Percentiles rank a stretch among this genome's conserved stretches.
phyloP scores from a whole-genome alignment of 2,329 filamentous ascomycete species.

The Xylaria sp. region DNA sequence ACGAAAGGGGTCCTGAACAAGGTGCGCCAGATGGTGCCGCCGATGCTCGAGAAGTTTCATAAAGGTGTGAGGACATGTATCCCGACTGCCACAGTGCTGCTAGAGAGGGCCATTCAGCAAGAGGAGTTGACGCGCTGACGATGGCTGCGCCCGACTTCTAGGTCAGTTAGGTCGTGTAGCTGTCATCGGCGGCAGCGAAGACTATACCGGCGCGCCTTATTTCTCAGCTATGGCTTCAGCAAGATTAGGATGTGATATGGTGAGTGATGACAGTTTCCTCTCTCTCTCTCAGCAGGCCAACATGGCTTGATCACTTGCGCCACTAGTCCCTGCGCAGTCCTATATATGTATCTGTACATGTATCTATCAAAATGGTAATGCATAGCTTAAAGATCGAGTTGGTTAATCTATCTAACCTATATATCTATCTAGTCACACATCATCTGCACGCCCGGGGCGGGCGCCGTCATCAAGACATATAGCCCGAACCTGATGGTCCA shows the following conservation, averaged over 20 bases:
- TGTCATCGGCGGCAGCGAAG: conserved; percentile 93
- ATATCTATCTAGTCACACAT: conserved; percentile 80
- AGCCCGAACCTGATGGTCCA: conserved; percentile 99
- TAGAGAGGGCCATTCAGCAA: neutral
- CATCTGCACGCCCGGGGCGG: conserved; percentile 92
- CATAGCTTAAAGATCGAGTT: neutral
- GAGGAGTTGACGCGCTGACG: conserved; percentile 32
- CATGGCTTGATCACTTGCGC: neutral
- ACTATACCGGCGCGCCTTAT: conserved; percentile 97
- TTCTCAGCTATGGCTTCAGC: conserved; percentile 98
- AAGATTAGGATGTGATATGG: conserved; percentile 89
- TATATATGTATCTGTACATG: neutral
- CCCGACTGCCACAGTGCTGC: neutral
- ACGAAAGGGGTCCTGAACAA: conserved; percentile 82
- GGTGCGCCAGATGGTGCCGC: conserved; percentile 90
- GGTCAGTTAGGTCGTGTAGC: conserved; percentile 92
- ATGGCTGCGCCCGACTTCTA: conserved; percentile 52
- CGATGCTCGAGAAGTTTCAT: conserved; percentile 94
- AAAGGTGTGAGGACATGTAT: conserved; percentile 72
- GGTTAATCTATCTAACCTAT: conserved; percentile 49
- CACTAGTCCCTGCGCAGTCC: neutral
- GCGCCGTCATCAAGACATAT: conserved; percentile 93
- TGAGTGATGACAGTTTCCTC: conserved; percentile 53
- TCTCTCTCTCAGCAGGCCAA: neutral
- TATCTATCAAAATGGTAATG: neutral